Base-by-base conservation (phyloP, 768 basidiomycete genomes). In the Naganishia antarctica region DNA sequence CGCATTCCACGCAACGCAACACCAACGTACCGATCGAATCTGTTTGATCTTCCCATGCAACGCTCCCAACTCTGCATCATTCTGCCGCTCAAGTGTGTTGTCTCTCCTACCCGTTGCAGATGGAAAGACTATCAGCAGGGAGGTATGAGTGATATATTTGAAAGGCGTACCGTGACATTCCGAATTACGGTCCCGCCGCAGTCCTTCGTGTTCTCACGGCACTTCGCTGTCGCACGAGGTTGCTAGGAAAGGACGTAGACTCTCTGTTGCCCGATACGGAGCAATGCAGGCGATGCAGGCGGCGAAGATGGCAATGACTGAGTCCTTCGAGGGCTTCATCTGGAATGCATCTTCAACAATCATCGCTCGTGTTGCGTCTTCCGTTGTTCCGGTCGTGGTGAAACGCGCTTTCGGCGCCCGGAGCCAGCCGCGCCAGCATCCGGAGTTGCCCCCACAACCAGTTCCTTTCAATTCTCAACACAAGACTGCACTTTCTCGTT, bases 31-130 rank as follows among this genome's bases (percentile, higher is more conserved):
- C 44, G 71, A 72, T 61, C 74, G 49, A 34, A 77, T 61, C 7
- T 70, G 66, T 58, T 71, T 72, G 68, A 77, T 77, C 70, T 77
- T 77, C n/a, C 76, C 73, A 67, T 76, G 76, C 32, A 77, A 61
- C 4, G 67, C 65, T 21, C 72, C 69, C 41, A 77, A 48, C 64
- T 77, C 74, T 32, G 75, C 73, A 9, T 77, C 76, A 63, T 77
- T 77, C 62, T 77, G 76, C 26, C 74, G 71, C 63, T 77, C 76
- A 16, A 77, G 66, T 37, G 76, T 77, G 63, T 72, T 73, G 48
- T 77, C 76, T 37, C 49, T n/a, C 29, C 49, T 31, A 21, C 25
- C 5, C 18, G 25, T 49, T 49, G 11, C 47, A 25, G 45, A 18
- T 8, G 7, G 45, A 25, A 18, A 18, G 8, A 25, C n/a, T 15